Base-by-base conservation (phyloP, 495 filamentous ascomycete species). In the Aspergillus ostianus region DNA sequence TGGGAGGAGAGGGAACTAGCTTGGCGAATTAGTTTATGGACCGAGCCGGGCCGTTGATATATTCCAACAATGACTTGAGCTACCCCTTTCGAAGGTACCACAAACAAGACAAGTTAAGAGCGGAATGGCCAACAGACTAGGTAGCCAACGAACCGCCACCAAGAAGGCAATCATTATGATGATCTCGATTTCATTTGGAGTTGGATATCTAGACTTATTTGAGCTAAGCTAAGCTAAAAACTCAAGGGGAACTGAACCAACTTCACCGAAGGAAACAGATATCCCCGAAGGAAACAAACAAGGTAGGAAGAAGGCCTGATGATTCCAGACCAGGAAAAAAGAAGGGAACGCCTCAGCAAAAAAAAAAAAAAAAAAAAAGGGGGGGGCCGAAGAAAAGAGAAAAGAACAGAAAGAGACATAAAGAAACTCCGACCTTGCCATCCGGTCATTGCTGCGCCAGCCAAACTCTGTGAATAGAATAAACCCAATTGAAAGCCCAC, bases 351-450 rank as follows among this genome's bases (percentile, higher is more conserved):
- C 32, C 20, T 26, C 23, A 26, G 23, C 7, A 29, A 46, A 44
- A 46, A 26, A 56, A 47, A n/a, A n/a, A n/a, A n/a, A n/a, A n/a
- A n/a, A n/a, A n/a, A n/a, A n/a, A n/a, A n/a, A n/a, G n/a, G n/a
- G n/a, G 36, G 18, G 47, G 36, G 57, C 21, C 15, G 51, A 30
- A 47, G 20, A 47, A 26, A 29, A 56, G 47, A 44, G 59, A 59
- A 21, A 46, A 47, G 44, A 55, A 60, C 60, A 27, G 63, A 41
- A 60, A 62, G 59, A 56, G 48, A 55, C 53, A 41, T 29, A 49
- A 26, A 48, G 58, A 59, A 55, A 64, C 62, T 55, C 58, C 46
- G 36, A 58, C 51, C 50, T 46, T 56, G 21, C 50, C 58, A 55
- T 26, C 50, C 45, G 50, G 51, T 49, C 13, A 47, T 53, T 29